Evolutionary conservation across 2,329 filamentous ascomycete species (phyloP), one percentile per base, ranked within the genome.

Genomic region (Nigrograna mackinnonii): DNA sequence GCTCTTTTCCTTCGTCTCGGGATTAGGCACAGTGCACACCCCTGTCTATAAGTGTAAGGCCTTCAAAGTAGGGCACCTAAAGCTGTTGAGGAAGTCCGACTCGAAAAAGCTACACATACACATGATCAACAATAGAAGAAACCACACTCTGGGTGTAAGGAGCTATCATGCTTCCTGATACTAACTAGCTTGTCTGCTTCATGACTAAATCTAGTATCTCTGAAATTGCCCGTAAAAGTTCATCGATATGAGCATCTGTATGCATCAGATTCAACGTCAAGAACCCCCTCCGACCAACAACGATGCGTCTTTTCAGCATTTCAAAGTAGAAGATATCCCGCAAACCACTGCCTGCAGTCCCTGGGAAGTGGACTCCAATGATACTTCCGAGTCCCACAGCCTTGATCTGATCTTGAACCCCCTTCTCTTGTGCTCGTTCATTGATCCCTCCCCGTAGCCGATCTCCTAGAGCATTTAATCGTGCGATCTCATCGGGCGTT

Each of bases 321-420:
- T 34, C 31, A 18, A n/a, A 34, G 16, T 34, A 34, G 31, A 34
- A 34, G 17, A 34, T 17, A 18, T 34, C 31, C 31, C 31, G 11
- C 11, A 34, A 16, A 13, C 13, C 11, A 12, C 17, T 9, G 11
- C 31, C 31, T 11, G 12, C 12, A 11, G 12, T 12, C 11, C 16
- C 16, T 13, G 11, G 24, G 14, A 28, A 28, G 14, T 28, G 24
- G 14, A 28, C 24, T 11, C 24, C 24, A 12, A 28, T 14, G 11
- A 28, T 28, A 14, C 24, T 28, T 11, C 24, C 24, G 14, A 28
- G 14, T 28, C 24, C 24, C 11, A 28, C 24, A 12, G 24, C 24
- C 24, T 28, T 28, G 11, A 28, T 14, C n/a, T n/a, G n/a, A 28
- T 28, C 24, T 14, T 28, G 11, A 11, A 28, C 11, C 11, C 24